Base-by-base conservation (phyloP, 148 eudicot genomes). In the Vaccinium vitisidaea region DNA sequence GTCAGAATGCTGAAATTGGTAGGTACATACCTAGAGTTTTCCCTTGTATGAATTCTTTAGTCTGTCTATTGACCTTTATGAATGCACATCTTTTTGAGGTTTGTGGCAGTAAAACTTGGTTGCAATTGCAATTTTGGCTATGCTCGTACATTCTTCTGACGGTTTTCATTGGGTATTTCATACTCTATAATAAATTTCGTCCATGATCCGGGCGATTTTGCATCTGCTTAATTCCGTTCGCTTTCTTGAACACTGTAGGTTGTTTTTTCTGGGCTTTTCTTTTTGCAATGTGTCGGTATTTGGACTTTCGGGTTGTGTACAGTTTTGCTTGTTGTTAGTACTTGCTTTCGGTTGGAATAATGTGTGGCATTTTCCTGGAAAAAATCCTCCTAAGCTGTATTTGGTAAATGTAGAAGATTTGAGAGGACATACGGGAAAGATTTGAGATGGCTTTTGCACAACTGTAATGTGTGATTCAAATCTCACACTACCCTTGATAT, bases 1-100 rank as follows among this genome's bases (percentile, higher is more conserved):
- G 75, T 75, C 85, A 85, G 90, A 85, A 74, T 73, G 84, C 70
- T 89, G 79, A 77, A 54, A 81, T 23, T 50, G 83, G 88, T 86
- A 87, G 83, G 89, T 84, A 49, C 79, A 84, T 30, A n/a, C 52
- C 53, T 52, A 2, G 10, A 10, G 23, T 21, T 36, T 53, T 53
- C 13, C 30, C 61, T 8, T 73, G 16, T 55, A 18, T 18, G 32
- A 46, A 21, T 9, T 48, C 23, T 50, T 52, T 8, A 14, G 19
- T 27, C 59, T 11, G 16, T n/a, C 23, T 4, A 15, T 43, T 25
- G 80, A 77, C 36, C 59, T 77, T 77, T 50, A 59, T 25, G 5
- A 50, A 23, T 23, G 8, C 30, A 52, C 30, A 52, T 49, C 13
- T 50, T 48, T 77, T 77, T 50, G 15, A 77, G 56, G 56, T 77